A percentile compares a stretch with the other conserved stretches of the same genome.
Evolutionary conservation across 371 early-diverging fungal genomes (phyloP).

Genomic region (Lichtheimia ramosa): DNA sequence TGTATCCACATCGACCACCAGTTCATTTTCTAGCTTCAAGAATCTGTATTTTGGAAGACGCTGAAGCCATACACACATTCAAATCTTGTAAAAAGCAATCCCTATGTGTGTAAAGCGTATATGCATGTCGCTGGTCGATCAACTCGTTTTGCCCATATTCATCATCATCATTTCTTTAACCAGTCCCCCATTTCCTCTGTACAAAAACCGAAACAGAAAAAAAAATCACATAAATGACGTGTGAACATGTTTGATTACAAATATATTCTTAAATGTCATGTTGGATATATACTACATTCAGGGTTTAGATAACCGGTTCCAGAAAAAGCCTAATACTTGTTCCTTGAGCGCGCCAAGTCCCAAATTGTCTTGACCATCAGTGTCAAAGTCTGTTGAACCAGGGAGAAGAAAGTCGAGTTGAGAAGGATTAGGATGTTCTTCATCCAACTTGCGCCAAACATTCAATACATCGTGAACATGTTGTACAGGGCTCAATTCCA

Average conservation of each 20-base stretch:
- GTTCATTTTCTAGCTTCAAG: background rate
- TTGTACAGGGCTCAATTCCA: constrained; percentile 60
- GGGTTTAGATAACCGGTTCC: background rate
- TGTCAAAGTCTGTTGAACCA: background rate
- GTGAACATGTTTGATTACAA: background rate
- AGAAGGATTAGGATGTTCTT: constrained; percentile 21
- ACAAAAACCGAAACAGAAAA: background rate
- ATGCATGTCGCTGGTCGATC: too few relatives aligned
- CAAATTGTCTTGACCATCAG: background rate
- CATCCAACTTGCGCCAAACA: constrained; percentile 58
- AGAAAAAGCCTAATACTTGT: background rate
- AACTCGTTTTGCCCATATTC: too few relatives aligned
- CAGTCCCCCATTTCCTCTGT: too few relatives aligned
- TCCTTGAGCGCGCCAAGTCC: background rate
- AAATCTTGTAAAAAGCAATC: background rate
- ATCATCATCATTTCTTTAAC: too few relatives aligned
- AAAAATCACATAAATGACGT: background rate
- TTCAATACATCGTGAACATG: constrained; percentile 54
- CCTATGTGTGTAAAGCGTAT: background rate
- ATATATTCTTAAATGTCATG: background rate
- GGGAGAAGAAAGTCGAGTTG: constrained; percentile 3
- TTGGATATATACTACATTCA: background rate
- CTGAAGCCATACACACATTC: background rate
- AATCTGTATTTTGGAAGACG: constrained; percentile 1
- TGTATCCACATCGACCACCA: background rate